Percentiles rank a stretch among this genome's conserved stretches.
These are phyloP conservation scores for Arthrinium phaeospermum DNA, from an alignment of 2,329 filamentous ascomycete species.

Conservation along the genomic window DNA sequence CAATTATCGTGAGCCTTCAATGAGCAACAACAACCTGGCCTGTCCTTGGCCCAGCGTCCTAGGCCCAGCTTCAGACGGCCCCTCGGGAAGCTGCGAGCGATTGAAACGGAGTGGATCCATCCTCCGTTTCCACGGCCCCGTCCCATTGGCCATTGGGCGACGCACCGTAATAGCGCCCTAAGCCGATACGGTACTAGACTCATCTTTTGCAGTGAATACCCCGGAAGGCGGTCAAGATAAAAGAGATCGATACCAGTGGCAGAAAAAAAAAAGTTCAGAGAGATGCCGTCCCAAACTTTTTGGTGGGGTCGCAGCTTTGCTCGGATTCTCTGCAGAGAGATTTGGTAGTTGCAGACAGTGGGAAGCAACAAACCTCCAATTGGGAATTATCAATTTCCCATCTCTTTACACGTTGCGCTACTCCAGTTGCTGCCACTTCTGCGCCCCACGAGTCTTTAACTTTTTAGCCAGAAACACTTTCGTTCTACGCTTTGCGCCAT, in stretches of 20 bases:
- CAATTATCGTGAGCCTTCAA: not conserved
- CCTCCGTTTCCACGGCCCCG: not conserved
- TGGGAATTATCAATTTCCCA: not conserved
- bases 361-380: not conserved
- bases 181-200: not conserved
- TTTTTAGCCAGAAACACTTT: not conserved
- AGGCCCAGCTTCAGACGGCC: not conserved
- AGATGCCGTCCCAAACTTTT: conserved; percentile 7
- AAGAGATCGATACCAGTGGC: conserved; percentile 1
- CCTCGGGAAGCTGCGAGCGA: not conserved
- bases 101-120: conserved; percentile 5
- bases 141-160: not conserved
- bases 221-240: conserved; percentile 13
- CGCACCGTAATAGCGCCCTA: conserved; percentile 8
- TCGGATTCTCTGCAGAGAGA: conserved; percentile 7
- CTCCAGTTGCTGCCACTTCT: not conserved
- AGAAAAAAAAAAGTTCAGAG: conserved; percentile 20
- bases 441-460: not conserved
- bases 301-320: conserved; percentile 17
- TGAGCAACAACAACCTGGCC: conserved; percentile 1
- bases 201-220: not conserved
- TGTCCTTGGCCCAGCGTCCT: conserved; percentile 11
- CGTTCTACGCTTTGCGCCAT: conserved; percentile 42
- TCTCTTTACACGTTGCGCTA: not conserved
- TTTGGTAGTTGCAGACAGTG: conserved; percentile 11